Evolutionary conservation across 352 stramenopile species (phyloP).

Genomic region (Pythium oligandrum): DNA sequence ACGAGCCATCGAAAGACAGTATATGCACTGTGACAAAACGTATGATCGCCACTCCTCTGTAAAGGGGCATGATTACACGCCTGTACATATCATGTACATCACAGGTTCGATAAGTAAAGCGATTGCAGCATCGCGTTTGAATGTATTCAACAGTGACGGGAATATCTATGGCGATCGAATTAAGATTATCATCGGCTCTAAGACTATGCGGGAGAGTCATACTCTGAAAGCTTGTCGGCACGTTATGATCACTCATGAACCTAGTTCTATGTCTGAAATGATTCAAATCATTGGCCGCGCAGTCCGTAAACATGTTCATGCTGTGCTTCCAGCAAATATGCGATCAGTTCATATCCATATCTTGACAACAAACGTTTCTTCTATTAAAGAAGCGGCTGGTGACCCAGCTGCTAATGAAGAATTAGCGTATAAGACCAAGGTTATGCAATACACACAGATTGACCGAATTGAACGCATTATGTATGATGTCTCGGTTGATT

Average conservation of each 20-base stretch:
- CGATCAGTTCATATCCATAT: background rate
- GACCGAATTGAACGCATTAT: slow-evolving; percentile 1
- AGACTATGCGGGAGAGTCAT: slow-evolving; percentile 1
- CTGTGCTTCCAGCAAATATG: background rate
- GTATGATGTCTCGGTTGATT: slow-evolving; percentile 4
- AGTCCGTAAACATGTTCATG: background rate
- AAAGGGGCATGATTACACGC: no score
- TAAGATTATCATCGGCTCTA: background rate
- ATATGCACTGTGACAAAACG: background rate
- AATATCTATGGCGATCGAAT: background rate
- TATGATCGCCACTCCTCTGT: no score
- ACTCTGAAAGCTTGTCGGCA: slow-evolving; percentile 1
- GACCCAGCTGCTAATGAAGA: background rate
- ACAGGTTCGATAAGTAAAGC: no score
- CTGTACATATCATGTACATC: no score
- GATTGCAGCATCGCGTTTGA: no score
- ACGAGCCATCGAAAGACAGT: background rate
- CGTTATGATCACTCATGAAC: background rate
- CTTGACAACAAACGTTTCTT: slow-evolving; percentile 1
- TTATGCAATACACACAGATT: slow-evolving; percentile 2
- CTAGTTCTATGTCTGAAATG: slow-evolving; percentile 3
- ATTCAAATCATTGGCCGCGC: slow-evolving; percentile 3
- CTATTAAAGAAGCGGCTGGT: background rate
- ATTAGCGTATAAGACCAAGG: background rate
- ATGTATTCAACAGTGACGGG: background rate